These are phyloP conservation scores for Coemansia sp. DNA, from an alignment of 192 early-diverging fungal genomes.

Conservation along the genomic window DNA sequence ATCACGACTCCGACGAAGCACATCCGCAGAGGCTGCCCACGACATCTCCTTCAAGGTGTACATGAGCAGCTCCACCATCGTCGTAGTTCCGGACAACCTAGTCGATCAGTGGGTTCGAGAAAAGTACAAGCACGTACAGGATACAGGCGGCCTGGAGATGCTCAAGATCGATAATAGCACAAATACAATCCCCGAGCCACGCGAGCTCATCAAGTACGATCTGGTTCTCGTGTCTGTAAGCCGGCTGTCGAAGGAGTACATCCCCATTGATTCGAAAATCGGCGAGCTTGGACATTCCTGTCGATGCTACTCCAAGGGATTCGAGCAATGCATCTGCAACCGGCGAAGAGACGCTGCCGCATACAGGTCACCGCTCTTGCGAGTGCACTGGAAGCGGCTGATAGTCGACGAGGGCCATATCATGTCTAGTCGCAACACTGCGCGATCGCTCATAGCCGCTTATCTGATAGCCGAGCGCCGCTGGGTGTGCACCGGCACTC, in stretches of 20 bases:
- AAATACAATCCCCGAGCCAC: slow-evolving; percentile 56
- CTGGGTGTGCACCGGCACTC: slow-evolving; percentile 81
- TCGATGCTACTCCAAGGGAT: slow-evolving; percentile 34
- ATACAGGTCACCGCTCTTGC: slow-evolving; percentile 67
- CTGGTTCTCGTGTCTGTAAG: slow-evolving; percentile 71
- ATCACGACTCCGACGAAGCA: background rate
- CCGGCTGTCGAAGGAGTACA: slow-evolving; percentile 67
- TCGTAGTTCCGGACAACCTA: slow-evolving; percentile 79
- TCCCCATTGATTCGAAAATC: slow-evolving; percentile 43
- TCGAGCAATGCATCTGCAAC: slow-evolving; percentile 18
- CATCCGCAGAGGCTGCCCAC: background rate
- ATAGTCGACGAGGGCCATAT: slow-evolving; percentile 87
- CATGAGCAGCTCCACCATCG: slow-evolving; percentile 66
- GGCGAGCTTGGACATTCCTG: slow-evolving; percentile 42
- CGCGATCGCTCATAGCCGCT: slow-evolving; percentile 57
- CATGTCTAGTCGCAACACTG: slow-evolving; percentile 60
- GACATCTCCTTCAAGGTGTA: slow-evolving; percentile 57
- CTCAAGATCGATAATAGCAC: slow-evolving; percentile 61
- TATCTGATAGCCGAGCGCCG: slow-evolving; percentile 60
- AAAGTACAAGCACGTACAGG: slow-evolving; percentile 66
- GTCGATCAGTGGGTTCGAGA: slow-evolving; percentile 79
- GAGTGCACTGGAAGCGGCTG: slow-evolving; percentile 77
- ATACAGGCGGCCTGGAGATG: slow-evolving; percentile 30
- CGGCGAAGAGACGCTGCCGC: slow-evolving; percentile 13
- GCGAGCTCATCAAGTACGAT: slow-evolving; percentile 63